These are phyloP conservation scores for Glycine soja DNA, from an alignment of 306 rosid genomes.

Conservation along the genomic window DNA sequence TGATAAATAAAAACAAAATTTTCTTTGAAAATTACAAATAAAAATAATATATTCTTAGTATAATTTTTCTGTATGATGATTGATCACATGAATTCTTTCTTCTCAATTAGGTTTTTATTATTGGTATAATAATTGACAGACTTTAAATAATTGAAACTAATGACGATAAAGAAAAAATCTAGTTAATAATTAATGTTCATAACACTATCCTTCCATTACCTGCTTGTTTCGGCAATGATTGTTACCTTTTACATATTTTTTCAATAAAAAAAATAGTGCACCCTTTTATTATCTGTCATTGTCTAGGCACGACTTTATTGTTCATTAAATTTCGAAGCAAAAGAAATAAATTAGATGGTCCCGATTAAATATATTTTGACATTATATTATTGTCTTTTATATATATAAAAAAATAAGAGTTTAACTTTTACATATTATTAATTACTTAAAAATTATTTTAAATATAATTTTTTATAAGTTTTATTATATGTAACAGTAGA, in stretches of 20 bases:
- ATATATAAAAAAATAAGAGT: neutral
- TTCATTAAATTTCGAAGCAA: conserved; percentile 4
- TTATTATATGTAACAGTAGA: too few species aligned
- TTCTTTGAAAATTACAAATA: neutral
- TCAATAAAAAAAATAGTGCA: too few species aligned
- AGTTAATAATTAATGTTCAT: conserved; percentile 16
- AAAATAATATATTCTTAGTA: neutral
- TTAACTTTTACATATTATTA: neutral
- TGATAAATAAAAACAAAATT: neutral
- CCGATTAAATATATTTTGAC: neutral
- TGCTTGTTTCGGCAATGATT: neutral
- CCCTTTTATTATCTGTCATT: conserved; percentile 22
- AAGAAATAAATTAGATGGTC: conserved; percentile 5
- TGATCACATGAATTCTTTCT: too few species aligned
- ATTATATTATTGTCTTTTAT: too few species aligned
- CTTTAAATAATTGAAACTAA: conserved; percentile 8
- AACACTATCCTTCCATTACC: neutral
- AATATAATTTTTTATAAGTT: neutral
- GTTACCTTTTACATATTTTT: neutral
- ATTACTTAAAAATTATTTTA: neutral
- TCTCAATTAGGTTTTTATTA: too few species aligned
- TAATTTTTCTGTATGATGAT: too few species aligned
- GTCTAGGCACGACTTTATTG: conserved; percentile 19
- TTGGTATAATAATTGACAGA: conserved; percentile 8
- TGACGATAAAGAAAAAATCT: neutral